Evolutionary conservation across 2,329 filamentous ascomycete genomes (phyloP).

Genomic region (Alternaria conjuncta): DNA sequence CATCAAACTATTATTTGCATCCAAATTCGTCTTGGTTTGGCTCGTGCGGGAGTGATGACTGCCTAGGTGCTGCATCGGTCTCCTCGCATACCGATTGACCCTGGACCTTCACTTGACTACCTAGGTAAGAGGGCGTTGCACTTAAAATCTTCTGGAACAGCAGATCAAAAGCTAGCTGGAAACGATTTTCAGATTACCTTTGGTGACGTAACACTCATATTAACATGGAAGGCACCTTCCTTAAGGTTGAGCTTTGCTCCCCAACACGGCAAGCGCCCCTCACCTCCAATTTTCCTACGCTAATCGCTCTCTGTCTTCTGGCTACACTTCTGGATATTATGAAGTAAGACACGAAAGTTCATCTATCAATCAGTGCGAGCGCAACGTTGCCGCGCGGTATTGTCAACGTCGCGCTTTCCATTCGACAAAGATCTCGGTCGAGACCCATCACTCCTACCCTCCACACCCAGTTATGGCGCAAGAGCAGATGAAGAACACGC

Average conservation of each 20-base stretch:
- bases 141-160: fast-evolving
- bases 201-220: not conserved
- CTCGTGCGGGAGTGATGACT: too few species aligned
- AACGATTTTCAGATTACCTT: not conserved
- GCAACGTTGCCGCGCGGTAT: not conserved
- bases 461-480: not conserved
- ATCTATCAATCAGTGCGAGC: fast-evolving
- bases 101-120: not conserved
- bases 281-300: not conserved
- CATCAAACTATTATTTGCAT: too few species aligned
- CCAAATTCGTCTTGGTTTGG: too few species aligned
- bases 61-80: not conserved
- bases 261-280: not conserved
- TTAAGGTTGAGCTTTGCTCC: not conserved
- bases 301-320: not conserved
- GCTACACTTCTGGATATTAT: not conserved
- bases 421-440: not conserved
- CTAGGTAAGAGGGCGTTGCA: not conserved
- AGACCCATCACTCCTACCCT: not conserved
- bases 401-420: not conserved
- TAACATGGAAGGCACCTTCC: not conserved
- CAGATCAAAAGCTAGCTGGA: not conserved
- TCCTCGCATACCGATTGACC: not conserved
- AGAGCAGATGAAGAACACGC: not conserved
- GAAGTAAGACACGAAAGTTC: not conserved